Percentiles rank a stretch among this genome's conserved stretches.
Evolutionary conservation across 2,329 filamentous ascomycete species (phyloP).

Genomic region (Aureobasidium lini): DNA sequence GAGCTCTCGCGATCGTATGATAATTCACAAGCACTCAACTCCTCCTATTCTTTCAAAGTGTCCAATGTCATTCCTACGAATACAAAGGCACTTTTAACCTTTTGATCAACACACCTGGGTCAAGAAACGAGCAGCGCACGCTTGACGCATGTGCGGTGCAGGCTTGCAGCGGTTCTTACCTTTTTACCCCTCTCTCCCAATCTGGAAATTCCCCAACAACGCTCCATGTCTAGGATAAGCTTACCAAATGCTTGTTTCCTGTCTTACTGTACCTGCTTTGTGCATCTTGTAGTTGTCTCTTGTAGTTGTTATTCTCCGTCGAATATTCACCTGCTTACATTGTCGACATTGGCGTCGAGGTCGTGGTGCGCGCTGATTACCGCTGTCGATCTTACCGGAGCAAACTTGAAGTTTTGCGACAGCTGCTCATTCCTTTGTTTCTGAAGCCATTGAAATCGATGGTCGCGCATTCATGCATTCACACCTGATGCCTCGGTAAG

Average conservation of each 20-base stretch:
- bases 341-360: background rate
- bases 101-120: background rate
- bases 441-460: background rate
- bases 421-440: background rate
- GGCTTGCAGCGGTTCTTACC: background rate
- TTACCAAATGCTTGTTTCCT: background rate
- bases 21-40: background rate
- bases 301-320: background rate
- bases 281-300: background rate
- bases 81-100: background rate
- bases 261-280: constrained; percentile 4
- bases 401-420: background rate
- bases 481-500: background rate
- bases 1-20: background rate
- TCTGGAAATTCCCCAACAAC: background rate
- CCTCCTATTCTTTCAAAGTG: background rate
- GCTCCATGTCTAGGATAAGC: constrained; percentile 6
- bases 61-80: background rate
- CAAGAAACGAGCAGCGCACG: constrained; percentile 5
- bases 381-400: background rate
- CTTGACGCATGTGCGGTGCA: background rate
- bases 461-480: background rate
- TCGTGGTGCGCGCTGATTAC: background rate
- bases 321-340: no score
- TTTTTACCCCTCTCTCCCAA: constrained; percentile 9